Base-by-base conservation (phyloP, 345 rosid genomes). In the Brassica napus region DNA sequence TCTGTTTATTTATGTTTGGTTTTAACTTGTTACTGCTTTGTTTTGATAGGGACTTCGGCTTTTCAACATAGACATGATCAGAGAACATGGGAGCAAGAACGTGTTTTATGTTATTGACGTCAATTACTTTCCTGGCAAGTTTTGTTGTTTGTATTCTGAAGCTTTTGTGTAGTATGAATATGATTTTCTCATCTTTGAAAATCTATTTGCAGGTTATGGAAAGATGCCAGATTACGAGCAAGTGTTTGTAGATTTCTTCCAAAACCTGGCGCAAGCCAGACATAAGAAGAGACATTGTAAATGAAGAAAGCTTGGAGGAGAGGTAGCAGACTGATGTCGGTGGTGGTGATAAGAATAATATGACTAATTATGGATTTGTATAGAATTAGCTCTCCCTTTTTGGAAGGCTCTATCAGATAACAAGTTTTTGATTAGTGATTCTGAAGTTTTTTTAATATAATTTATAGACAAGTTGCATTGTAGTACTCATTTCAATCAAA, bases 11-110 rank as follows among this genome's bases (percentile, higher is more conserved):
- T 6, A 1, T 55, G 32, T 47, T 57, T 18, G 57, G 65, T 78
- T 16, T 15, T 89, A 89, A 85, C 0, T 34, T 1, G 55, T 63
- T 39, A 21, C 54, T 75, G 77, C 15, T 65, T 81, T 58, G 2
- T 11, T 31, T 6, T 24, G 35, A 52, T 54, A 80, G 83, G 83
- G 97, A 68, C 91, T 94, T 30, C 88, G 63, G 47, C 86, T 94
- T 86, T 94, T 94, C 87, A 94, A 92, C 89, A 86, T 94, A 72
- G 97, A 94, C 76, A 88, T 92, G 95, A 92, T 94, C 49, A 89
- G 97, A 12, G 93, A 91, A 82, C 87, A 91, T 72, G 97, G 92
- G 73, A 86, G 88, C 58, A 87, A 84, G 77, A 92, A 92, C 59
- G 59, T 66, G 67, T 94, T 87, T 82, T 91, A 90, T 72, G 97